Evolutionary conservation across 176 grass and related monocot species (phyloP).

Genomic region (Rhynchospora breviuscula): DNA sequence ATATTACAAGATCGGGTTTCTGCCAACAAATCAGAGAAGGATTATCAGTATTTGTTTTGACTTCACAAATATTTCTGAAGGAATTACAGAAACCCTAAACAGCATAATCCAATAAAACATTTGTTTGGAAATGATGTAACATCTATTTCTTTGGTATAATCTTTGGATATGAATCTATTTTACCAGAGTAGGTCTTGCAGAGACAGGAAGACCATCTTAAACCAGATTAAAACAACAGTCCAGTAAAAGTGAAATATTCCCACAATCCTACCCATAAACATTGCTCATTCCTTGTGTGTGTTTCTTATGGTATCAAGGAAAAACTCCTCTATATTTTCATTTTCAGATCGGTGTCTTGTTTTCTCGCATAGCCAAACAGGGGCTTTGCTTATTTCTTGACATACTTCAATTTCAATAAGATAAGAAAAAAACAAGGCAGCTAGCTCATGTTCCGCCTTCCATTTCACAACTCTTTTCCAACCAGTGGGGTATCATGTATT

Average conservation of each 20-base stretch:
- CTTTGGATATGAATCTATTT: background rate
- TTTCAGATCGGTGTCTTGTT: background rate
- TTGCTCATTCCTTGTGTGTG: background rate
- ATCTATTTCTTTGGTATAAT: background rate
- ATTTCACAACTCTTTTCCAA: too few relatives aligned
- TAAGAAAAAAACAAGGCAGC: too few relatives aligned
- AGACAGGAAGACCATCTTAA: too few relatives aligned
- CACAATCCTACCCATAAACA: background rate
- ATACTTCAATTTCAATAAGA: too few relatives aligned
- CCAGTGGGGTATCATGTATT: too few relatives aligned
- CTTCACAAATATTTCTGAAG: background rate
- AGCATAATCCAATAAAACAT: background rate
- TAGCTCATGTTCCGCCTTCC: too few relatives aligned
- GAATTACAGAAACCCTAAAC: background rate
- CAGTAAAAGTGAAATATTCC: too few relatives aligned
- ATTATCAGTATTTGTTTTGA: conserved; percentile 3
- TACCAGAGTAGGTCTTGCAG: background rate
- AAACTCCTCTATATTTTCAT: background rate
- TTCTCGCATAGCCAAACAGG: too few relatives aligned
- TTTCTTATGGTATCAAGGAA: background rate
- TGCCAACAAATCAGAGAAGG: conserved; percentile 38
- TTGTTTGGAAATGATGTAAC: background rate
- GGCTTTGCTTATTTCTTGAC: too few relatives aligned
- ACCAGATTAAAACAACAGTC: too few relatives aligned
- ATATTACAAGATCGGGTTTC: conserved; percentile 94